Percentiles rank a stretch among this genome's conserved stretches.
phyloP scores from a whole-genome alignment of 192 early-diverging fungal species.

The Umbelopsis isabellina region DNA sequence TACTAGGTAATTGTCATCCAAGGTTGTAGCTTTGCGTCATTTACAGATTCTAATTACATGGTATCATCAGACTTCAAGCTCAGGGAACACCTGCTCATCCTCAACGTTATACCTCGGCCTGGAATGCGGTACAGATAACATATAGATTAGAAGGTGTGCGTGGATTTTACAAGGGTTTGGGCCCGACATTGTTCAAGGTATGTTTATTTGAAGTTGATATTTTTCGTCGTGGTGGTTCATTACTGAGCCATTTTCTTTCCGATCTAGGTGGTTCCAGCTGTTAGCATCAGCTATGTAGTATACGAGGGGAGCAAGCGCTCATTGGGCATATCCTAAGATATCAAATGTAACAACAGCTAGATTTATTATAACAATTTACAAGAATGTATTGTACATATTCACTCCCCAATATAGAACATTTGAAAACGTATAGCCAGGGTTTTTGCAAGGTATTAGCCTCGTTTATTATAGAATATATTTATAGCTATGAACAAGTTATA shows the following conservation, averaged over 20 bases:
- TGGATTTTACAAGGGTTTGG: conserved; percentile 80
- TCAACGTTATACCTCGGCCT: conserved; percentile 60
- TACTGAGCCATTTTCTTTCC: background rate
- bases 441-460: background rate
- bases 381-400: conserved; percentile 9
- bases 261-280: conserved; percentile 68
- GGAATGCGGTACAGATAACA: conserved; percentile 66
- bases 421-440: background rate
- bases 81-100: conserved; percentile 80
- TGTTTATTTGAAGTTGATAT: background rate
- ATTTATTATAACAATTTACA: conserved; percentile 14
- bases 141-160: conserved; percentile 60
- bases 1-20: conserved; percentile 58
- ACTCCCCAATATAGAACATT: conserved; percentile 18
- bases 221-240: background rate
- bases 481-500: background rate
- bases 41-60: background rate
- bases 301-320: conserved; percentile 63
- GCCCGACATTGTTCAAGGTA: conserved; percentile 75
- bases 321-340: conserved; percentile 48
- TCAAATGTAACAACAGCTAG: conserved; percentile 21
- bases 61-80: conserved; percentile 65
- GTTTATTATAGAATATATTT: background rate
- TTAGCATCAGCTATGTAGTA: conserved; percentile 72
- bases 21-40: background rate